Conservation (phyloP, 768 basidiomycete genomes). For the Phlebiopsis flavidoalba region DNA sequence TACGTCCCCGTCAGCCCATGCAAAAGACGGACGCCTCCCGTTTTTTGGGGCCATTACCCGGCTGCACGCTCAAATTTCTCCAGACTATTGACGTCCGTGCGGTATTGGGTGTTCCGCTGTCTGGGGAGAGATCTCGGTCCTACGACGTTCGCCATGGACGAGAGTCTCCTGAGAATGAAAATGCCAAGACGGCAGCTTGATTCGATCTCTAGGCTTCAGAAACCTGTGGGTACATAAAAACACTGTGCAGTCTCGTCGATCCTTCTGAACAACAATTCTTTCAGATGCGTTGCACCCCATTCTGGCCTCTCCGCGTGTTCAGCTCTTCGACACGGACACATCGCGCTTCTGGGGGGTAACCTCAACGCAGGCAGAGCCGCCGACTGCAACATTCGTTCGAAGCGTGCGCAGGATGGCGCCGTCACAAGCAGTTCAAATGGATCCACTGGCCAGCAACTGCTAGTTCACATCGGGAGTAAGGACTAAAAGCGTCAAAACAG, state of each 20-base stretch:
- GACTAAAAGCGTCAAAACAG: constrained; percentile 99
- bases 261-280: neutral
- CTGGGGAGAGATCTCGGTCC: constrained; percentile 82
- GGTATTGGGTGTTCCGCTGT: constrained; percentile 89
- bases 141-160: constrained; percentile 90
- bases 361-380: constrained; percentile 76
- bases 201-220: constrained; percentile 77
- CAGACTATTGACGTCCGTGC: constrained; percentile 93
- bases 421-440: constrained; percentile 86
- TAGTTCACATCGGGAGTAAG: constrained; percentile 85
- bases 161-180: constrained; percentile 80
- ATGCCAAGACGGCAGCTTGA: constrained; percentile 86
- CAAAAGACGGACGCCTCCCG: too few relatives aligned
- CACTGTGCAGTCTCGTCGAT: too few relatives aligned
- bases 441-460: constrained; percentile 86
- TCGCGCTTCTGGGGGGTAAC: constrained; percentile 96
- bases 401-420: constrained; percentile 87
- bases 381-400: constrained; percentile 76
- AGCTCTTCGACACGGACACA: constrained; percentile 83
- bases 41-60: constrained; percentile 80
- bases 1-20: constrained; percentile 25
- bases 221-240: constrained; percentile 49
- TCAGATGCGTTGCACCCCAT: constrained; percentile 85
- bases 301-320: too few relatives aligned
- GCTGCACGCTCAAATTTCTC: constrained; percentile 84